Percentiles rank a stretch among this genome's conserved stretches.
Evolutionary conservation across 768 basidiomycete genomes (phyloP).

Genomic region (Hygrophorus russula): DNA sequence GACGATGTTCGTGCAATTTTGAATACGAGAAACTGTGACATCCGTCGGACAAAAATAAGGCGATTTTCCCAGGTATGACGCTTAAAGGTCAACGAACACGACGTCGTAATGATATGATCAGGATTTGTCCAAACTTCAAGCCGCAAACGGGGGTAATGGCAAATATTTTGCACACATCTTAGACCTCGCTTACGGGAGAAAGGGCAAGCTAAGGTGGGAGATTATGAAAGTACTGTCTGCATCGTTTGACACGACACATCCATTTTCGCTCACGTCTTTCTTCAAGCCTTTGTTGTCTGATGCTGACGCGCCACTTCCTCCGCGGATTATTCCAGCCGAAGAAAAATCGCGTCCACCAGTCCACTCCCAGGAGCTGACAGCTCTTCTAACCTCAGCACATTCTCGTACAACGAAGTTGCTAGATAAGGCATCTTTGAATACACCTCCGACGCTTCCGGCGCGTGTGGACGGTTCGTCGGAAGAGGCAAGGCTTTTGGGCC

Average conservation of each 20-base stretch:
- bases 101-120: slow-evolving; percentile 13
- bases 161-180: slow-evolving; percentile 48
- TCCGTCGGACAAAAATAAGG: slow-evolving; percentile 31
- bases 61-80: slow-evolving; percentile 37
- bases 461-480: slow-evolving; percentile 46
- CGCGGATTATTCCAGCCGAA: slow-evolving; percentile 37
- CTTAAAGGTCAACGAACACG: too few species aligned
- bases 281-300: slow-evolving; percentile 46
- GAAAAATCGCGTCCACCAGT: slow-evolving; percentile 51
- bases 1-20: slow-evolving; percentile 48
- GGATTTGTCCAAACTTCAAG: slow-evolving; percentile 42
- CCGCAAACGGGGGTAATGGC: slow-evolving; percentile 39
- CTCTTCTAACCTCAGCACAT: slow-evolving; percentile 44
- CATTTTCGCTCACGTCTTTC: slow-evolving; percentile 1
- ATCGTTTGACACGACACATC: not conserved
- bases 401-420: slow-evolving; percentile 39
- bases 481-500: slow-evolving; percentile 50
- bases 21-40: slow-evolving; percentile 16
- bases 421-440: slow-evolving; percentile 23
- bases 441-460: slow-evolving; percentile 46
- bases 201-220: slow-evolving; percentile 60
- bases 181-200: slow-evolving; percentile 65
- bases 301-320: slow-evolving; percentile 26
- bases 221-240: slow-evolving; percentile 43
- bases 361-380: slow-evolving; percentile 49